A percentile compares a stretch with the other conserved stretches of the same genome.
These are phyloP conservation scores for Xylaria palmicola DNA, from an alignment of 495 filamentous ascomycete species.

Conservation along the genomic window DNA sequence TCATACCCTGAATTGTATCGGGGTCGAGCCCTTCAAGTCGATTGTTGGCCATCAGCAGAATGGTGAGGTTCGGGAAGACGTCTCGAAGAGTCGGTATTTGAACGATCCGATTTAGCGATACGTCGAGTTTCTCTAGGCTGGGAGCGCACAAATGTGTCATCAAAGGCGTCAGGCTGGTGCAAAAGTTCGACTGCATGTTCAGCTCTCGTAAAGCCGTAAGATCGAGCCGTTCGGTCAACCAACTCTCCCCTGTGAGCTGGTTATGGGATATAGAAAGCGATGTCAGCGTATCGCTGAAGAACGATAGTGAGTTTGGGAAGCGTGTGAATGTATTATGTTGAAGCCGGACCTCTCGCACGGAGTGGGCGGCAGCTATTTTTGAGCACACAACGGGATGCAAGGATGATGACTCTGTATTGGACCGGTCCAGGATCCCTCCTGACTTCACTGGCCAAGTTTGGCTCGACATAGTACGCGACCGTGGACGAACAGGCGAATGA, in stretches of 20 bases:
- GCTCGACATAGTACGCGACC: slow-evolving; percentile 39
- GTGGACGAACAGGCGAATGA: slow-evolving; percentile 41
- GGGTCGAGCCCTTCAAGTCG: slow-evolving; percentile 68
- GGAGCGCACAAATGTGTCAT: slow-evolving; percentile 65
- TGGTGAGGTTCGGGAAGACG: slow-evolving; percentile 63
- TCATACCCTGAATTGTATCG: slow-evolving; percentile 70
- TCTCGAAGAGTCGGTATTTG: slow-evolving; percentile 56
- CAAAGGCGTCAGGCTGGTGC: slow-evolving; percentile 65
- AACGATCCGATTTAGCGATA: slow-evolving; percentile 75
- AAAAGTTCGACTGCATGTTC: slow-evolving; percentile 65
- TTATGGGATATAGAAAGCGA: slow-evolving; percentile 80
- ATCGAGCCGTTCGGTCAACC: slow-evolving; percentile 59
- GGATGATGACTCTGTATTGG: slow-evolving; percentile 59
- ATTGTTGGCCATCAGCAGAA: slow-evolving; percentile 75
- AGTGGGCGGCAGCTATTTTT: slow-evolving; percentile 47
- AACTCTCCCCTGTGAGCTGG: slow-evolving; percentile 59
- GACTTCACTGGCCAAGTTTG: slow-evolving; percentile 62
- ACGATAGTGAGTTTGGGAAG: slow-evolving; percentile 66
- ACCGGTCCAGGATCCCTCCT: slow-evolving; percentile 73
- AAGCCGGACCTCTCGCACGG: slow-evolving; percentile 58
- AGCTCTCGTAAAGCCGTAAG: slow-evolving; percentile 75
- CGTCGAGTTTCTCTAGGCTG: slow-evolving; percentile 68
- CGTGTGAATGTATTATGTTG: slow-evolving; percentile 71
- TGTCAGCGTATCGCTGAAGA: slow-evolving; percentile 67
- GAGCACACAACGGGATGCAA: slow-evolving; percentile 53